Evolutionary conservation across 2,329 filamentous ascomycete genomes (phyloP).

Genomic region (Aphanocladium album): DNA sequence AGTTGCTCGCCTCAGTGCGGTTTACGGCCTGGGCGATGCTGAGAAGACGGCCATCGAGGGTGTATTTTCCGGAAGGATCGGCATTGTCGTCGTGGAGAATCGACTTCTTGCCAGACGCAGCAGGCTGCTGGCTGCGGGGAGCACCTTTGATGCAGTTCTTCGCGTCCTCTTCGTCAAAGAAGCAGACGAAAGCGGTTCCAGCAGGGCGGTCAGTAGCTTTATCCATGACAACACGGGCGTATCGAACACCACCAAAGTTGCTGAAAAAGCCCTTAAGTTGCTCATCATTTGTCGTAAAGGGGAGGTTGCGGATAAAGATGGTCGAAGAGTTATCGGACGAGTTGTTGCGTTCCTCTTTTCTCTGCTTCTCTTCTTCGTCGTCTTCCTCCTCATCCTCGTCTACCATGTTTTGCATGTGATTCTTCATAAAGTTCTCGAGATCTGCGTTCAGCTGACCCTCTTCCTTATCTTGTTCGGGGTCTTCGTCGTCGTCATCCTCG

Average conservation of each 20-base stretch:
- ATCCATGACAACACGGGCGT: conserved; percentile 88
- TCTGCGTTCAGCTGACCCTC: conserved; percentile 40
- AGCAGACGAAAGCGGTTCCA: conserved; percentile 93
- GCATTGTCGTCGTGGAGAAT: conserved; percentile 81
- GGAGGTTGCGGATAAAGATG: conserved; percentile 88
- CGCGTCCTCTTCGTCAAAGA: conserved; percentile 71
- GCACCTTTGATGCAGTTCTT: conserved; percentile 70
- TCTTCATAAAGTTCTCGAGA: conserved; percentile 53
- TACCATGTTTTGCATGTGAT: conserved; percentile 52
- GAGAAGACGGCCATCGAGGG: conserved; percentile 81
- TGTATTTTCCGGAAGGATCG: conserved; percentile 81
- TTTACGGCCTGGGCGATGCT: conserved; percentile 81
- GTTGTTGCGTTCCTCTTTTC: conserved; percentile 6
- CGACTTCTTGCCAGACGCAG: conserved; percentile 62
- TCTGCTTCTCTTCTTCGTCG: conserved; percentile 36
- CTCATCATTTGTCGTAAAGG: conserved; percentile 81
- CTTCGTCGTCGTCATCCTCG: conserved; percentile 22
- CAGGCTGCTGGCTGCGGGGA: conserved; percentile 51
- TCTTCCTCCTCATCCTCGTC: conserved; percentile 51
- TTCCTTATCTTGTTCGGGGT: conserved; percentile 30
- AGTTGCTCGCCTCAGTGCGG: conserved; percentile 69
- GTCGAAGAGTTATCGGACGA: conserved; percentile 66
- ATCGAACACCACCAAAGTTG: conserved; percentile 83
- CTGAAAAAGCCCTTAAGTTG: conserved; percentile 78
- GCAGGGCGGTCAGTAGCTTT: conserved; percentile 77